A percentile compares a stretch with the other conserved stretches of the same genome.
Conservation (phyloP, 2,329 filamentous ascomycete species). For the Rutstroemia sp. region DNA sequence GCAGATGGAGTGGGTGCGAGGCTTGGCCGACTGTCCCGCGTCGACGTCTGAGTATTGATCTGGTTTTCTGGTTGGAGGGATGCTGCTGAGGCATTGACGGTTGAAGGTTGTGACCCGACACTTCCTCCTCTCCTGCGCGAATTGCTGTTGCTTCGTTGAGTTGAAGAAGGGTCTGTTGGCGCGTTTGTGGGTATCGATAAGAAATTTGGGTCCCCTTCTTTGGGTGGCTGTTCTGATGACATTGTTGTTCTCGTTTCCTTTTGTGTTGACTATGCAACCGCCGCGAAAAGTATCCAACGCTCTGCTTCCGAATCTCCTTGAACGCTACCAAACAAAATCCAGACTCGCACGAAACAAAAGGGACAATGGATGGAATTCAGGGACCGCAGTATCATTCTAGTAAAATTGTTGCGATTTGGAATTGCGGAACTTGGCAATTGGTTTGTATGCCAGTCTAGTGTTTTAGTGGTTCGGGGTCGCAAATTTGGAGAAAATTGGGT, state of each 20-base stretch:
- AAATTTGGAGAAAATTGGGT: too few relatives aligned
- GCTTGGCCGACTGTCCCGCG: background rate
- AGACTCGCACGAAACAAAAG: too few relatives aligned
- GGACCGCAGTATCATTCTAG: too few relatives aligned
- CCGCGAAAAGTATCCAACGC: background rate
- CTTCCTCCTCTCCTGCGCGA: background rate
- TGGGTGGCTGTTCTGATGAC: slow-evolving; percentile 1
- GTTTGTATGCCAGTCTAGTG: too few relatives aligned
- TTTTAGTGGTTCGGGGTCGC: too few relatives aligned
- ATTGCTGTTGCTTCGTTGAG: too few relatives aligned
- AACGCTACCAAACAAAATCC: too few relatives aligned
- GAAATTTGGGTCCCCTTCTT: background rate
- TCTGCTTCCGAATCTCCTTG: too few relatives aligned
- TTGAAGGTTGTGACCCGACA: background rate
- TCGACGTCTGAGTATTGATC: background rate
- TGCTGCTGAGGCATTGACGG: background rate
- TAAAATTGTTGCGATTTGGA: too few relatives aligned
- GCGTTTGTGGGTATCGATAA: background rate
- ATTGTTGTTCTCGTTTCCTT: background rate
- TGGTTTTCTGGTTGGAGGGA: background rate
- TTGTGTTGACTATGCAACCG: background rate
- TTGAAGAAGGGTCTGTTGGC: background rate
- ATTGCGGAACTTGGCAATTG: too few relatives aligned
- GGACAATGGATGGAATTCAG: too few relatives aligned
- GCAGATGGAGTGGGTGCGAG: background rate